A percentile compares a stretch with the other conserved stretches of the same genome.
These are phyloP conservation scores for Camellia oleifera DNA, from an alignment of 179 eudicot genomes.

Conservation along the genomic window DNA sequence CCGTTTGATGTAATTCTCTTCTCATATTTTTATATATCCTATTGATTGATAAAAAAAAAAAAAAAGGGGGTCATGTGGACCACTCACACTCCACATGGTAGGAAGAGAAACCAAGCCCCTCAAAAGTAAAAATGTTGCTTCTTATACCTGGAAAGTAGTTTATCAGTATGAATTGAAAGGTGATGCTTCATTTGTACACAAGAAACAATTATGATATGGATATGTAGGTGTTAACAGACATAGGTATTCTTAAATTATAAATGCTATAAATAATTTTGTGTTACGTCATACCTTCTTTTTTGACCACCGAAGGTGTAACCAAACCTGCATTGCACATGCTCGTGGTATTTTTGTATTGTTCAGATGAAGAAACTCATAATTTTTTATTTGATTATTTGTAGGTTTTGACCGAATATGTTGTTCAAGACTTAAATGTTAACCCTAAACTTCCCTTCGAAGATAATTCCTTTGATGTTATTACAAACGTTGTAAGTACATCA, in stretches of 20 bases:
- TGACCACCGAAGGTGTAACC: background rate
- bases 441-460: constrained; percentile 92
- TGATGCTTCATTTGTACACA: background rate
- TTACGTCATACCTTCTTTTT: background rate
- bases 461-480: constrained; percentile 81
- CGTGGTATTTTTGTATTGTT: background rate
- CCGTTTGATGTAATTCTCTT: too few species aligned
- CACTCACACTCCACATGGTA: background rate
- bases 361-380: background rate
- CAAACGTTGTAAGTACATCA: constrained; percentile 78
- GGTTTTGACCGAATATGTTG: constrained; percentile 87
- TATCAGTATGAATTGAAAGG: too few species aligned
- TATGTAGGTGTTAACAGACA: background rate
- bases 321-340: background rate
- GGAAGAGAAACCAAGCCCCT: background rate
- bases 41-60: too few species aligned
- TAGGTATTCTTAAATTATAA: too few species aligned
- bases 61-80: background rate
- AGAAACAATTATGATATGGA: background rate
- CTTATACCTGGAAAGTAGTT: too few species aligned
- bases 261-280: background rate
- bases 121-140: background rate
- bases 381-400: constrained; percentile 27
- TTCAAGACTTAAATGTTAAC: constrained; percentile 85
- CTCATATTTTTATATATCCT: too few species aligned